phyloP scores from a whole-genome alignment of 2,329 filamentous ascomycete genomes.

The Xylariaceae sp. region DNA sequence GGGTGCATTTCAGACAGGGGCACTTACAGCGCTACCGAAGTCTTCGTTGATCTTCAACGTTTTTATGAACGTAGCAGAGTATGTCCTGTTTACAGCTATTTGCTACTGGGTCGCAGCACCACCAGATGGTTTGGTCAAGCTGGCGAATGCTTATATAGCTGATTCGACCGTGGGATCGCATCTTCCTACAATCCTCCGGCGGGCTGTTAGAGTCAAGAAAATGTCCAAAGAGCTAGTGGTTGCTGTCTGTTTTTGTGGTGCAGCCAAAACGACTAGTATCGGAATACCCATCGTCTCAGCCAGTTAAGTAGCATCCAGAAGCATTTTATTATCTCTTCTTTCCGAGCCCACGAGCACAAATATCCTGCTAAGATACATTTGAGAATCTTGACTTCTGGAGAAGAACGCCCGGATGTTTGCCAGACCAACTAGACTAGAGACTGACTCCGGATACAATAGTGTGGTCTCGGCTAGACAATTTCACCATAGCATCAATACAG shows the following conservation, averaged over 20 bases:
- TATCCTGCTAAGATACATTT: background rate
- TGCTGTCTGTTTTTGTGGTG: constrained; percentile 73
- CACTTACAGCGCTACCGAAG: constrained; percentile 59
- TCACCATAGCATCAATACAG: constrained; percentile 61
- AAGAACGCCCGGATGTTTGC: background rate
- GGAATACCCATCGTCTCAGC: constrained; percentile 69
- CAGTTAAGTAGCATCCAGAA: constrained; percentile 34
- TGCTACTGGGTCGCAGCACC: constrained; percentile 57
- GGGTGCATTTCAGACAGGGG: constrained; percentile 65
- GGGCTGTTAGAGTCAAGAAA: constrained; percentile 50
- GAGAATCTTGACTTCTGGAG: background rate
- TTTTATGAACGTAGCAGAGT: constrained; percentile 67
- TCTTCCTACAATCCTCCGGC: constrained; percentile 36
- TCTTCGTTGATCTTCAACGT: constrained; percentile 68
- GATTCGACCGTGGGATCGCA: constrained; percentile 33
- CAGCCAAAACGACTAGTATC: constrained; percentile 72
- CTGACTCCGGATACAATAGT: constrained; percentile 35
- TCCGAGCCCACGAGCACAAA: background rate
- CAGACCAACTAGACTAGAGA: background rate
- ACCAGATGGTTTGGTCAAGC: constrained; percentile 37
- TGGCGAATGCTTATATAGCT: constrained; percentile 40
- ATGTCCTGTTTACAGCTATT: constrained; percentile 63
- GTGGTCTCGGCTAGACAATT: constrained; percentile 59
- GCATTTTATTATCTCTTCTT: background rate
- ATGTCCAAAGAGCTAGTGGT: constrained; percentile 65